Evolutionary conservation across 306 rosid genomes (phyloP).

Genomic region (Medicago truncatula): DNA sequence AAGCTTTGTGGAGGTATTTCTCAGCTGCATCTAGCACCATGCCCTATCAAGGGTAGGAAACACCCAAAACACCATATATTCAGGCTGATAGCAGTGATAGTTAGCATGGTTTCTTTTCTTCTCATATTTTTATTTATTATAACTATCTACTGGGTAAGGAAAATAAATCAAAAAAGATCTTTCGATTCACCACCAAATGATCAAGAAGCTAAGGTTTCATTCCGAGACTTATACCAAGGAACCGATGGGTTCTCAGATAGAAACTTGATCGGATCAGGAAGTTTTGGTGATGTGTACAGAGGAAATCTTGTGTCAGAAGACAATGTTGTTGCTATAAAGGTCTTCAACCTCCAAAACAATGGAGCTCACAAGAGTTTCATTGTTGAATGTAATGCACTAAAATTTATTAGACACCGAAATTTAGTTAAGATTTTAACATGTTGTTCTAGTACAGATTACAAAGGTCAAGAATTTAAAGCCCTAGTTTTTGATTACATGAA

Average conservation of each 20-base stretch:
- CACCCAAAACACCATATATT: not conserved
- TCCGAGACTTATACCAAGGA: slow-evolving; percentile 16
- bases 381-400: slow-evolving; percentile 33
- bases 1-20: slow-evolving; percentile 40
- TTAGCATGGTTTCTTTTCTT: not conserved
- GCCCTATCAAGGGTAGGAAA: not conserved
- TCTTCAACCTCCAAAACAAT: slow-evolving; percentile 27
- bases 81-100: not conserved
- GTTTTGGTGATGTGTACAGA: slow-evolving; percentile 19
- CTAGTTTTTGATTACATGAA: slow-evolving; percentile 35
- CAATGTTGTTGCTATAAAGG: slow-evolving; percentile 30
- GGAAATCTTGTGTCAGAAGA: slow-evolving; percentile 22
- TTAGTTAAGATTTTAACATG: slow-evolving; percentile 33
- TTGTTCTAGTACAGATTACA: slow-evolving; percentile 21
- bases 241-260: slow-evolving; percentile 16
- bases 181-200: not conserved
- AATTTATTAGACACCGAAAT: slow-evolving; percentile 31
- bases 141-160: slow-evolving; percentile 8
- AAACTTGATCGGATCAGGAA: slow-evolving; percentile 29
- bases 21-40: slow-evolving; percentile 23
- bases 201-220: slow-evolving; percentile 30
- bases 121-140: not conserved
- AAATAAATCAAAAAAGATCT: not conserved
- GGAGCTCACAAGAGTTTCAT: slow-evolving; percentile 40
- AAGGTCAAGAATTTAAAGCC: slow-evolving; percentile 41